phyloP scores from a whole-genome alignment of 805 yeast species.

The Metschnikowia noctiluminum region DNA sequence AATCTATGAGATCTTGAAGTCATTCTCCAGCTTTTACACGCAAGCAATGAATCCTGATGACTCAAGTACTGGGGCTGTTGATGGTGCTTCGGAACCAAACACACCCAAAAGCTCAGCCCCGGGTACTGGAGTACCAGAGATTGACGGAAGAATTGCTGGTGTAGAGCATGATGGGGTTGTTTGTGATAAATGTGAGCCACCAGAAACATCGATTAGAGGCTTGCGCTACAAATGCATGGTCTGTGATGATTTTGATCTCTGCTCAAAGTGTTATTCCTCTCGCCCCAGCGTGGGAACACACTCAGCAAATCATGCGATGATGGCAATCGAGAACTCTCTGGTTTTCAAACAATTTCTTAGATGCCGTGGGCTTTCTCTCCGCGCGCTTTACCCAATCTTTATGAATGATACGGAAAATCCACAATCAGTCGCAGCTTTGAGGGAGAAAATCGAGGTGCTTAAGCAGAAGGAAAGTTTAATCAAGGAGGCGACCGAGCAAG shows the following conservation, averaged over 20 bases:
- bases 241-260: slow-evolving; percentile 17
- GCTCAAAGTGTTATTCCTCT: slow-evolving; percentile 10
- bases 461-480: not conserved
- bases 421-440: not conserved
- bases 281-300: slow-evolving; percentile 4
- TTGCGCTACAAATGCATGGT: slow-evolving; percentile 16
- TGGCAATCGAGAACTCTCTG: slow-evolving; percentile 10
- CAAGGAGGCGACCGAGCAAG: not conserved
- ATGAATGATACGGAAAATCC: not conserved
- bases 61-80: not conserved
- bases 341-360: slow-evolving; percentile 2
- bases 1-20: slow-evolving; percentile 12
- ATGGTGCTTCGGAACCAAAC: not conserved
- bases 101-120: not conserved
- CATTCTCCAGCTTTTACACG: slow-evolving; percentile 9
- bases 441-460: not conserved
- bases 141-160: not conserved
- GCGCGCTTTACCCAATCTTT: no score
- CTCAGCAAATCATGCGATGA: slow-evolving; percentile 14
- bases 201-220: slow-evolving; percentile 6
- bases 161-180: slow-evolving; percentile 25
- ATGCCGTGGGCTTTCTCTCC: not conserved
- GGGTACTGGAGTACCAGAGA: not conserved
- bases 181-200: slow-evolving; percentile 36
- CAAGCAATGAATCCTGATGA: slow-evolving; percentile 5